These are phyloP conservation scores for Pilasporangium apinafurcum DNA, from an alignment of 352 stramenopile genomes.

Conservation along the genomic window DNA sequence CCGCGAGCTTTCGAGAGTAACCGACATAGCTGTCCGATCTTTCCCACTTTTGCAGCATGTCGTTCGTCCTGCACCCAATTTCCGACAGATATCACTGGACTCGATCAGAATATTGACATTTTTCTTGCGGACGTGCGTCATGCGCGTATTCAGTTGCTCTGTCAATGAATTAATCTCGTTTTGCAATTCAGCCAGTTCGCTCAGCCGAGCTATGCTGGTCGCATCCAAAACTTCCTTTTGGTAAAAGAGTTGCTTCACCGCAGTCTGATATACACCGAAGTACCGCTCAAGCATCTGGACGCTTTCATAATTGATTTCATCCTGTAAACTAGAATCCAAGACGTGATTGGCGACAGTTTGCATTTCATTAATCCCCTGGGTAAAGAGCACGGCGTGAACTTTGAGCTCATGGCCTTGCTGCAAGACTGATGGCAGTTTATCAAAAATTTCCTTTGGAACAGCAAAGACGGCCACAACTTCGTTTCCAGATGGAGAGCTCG, in stretches of 20 bases:
- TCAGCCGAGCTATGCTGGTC: slow-evolving; percentile 14
- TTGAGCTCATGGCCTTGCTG: slow-evolving; percentile 68
- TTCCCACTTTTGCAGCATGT: slow-evolving; percentile 98
- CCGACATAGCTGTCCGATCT: slow-evolving; percentile 96
- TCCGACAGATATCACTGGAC: slow-evolving; percentile 85
- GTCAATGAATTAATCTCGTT: slow-evolving; percentile 50
- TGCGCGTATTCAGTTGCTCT: slow-evolving; percentile 40
- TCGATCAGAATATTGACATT: slow-evolving; percentile 84
- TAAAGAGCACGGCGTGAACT: slow-evolving; percentile 78
- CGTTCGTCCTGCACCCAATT: slow-evolving; percentile 85
- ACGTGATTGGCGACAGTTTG: slow-evolving; percentile 89
- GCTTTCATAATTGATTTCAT: slow-evolving; percentile 83
- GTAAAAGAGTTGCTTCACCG: slow-evolving; percentile 27
- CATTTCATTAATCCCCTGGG: slow-evolving; percentile 93
- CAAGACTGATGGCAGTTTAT: slow-evolving; percentile 46
- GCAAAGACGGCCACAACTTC: slow-evolving; percentile 70
- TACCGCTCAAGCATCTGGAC: slow-evolving; percentile 61
- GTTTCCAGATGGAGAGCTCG: slow-evolving; percentile 33
- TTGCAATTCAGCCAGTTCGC: slow-evolving; percentile 43
- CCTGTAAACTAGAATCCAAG: slow-evolving; percentile 74
- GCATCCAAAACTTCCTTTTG: slow-evolving; percentile 10
- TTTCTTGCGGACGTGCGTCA: slow-evolving; percentile 77
- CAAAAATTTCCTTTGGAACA: slow-evolving; percentile 47
- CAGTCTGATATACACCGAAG: slow-evolving; percentile 69
- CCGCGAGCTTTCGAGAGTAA: slow-evolving; percentile 93